Percentiles rank a stretch among this genome's conserved stretches.
phyloP scores from a whole-genome alignment of 306 rosid species.

The Sicyos baderoa region DNA sequence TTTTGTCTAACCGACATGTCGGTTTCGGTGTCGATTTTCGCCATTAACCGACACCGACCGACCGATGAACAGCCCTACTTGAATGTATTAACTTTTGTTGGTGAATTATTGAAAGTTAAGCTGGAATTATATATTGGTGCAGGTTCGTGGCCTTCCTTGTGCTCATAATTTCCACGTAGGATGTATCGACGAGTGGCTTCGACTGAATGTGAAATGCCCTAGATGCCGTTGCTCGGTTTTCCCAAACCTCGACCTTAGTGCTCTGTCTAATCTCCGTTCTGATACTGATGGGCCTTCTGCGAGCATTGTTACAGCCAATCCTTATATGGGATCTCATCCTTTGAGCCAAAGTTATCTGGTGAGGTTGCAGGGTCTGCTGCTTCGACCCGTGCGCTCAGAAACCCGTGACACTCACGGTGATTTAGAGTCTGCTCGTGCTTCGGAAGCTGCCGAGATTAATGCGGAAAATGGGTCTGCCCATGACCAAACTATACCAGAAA shows the following conservation, averaged over 20 bases:
- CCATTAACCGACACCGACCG: too few relatives aligned
- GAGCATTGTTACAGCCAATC: constrained; percentile 54
- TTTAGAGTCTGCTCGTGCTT: constrained; percentile 26
- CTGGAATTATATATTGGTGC: constrained; percentile 28
- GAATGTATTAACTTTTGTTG: not conserved
- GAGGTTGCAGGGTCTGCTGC: constrained; percentile 75
- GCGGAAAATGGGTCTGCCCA: constrained; percentile 45
- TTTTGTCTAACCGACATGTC: too few relatives aligned
- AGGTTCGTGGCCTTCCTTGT: constrained; percentile 98
- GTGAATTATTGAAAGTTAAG: not conserved
- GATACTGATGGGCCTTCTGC: constrained; percentile 74
- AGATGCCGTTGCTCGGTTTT: constrained; percentile 98
- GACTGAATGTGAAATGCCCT: constrained; percentile 96
- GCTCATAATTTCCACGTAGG: constrained; percentile 97
- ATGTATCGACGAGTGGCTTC: constrained; percentile 98
- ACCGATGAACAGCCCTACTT: too few relatives aligned
- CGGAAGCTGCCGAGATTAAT: constrained; percentile 55
- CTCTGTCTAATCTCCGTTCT: constrained; percentile 77
- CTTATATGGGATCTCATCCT: constrained; percentile 68
- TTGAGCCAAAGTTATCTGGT: constrained; percentile 74
- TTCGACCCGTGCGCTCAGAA: constrained; percentile 59
- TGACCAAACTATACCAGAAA: constrained; percentile 30
- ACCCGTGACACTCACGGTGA: constrained; percentile 40
- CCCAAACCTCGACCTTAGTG: constrained; percentile 99
- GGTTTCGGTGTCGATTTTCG: too few relatives aligned